Base-by-base conservation (phyloP, 495 filamentous ascomycete genomes). In the Corynascus novoguineensis region DNA sequence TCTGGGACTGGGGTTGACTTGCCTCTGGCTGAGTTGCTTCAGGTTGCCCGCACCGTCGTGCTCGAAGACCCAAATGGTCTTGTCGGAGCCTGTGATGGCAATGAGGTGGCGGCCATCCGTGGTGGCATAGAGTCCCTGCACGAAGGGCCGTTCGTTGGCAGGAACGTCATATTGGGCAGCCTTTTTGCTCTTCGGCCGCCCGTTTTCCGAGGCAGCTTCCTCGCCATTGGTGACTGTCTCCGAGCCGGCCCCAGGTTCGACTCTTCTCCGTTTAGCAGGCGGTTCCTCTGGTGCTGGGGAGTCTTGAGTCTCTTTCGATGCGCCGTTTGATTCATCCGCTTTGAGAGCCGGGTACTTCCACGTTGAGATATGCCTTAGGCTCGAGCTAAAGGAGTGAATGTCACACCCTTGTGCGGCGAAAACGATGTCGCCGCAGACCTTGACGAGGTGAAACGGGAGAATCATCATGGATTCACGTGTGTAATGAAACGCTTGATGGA, bases 1-100 rank as follows among this genome's bases (percentile, higher is more conserved):
- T 11, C 2, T n/a, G 6, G 22, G 3, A 32, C 19, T 34, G 25
- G 44, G 19, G 22, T 10, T 57, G 25, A 52, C 75, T 62, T 73
- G 88, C 89, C 92, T 83, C 67, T 83, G 76, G 69, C 85, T 96
- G 34, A 92, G 67, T 61, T 86, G 77, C 48, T 77, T 72, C 19
- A 97, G 71, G 9, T 73, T 73, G 21, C 85, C 87, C 52, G 81
- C 73, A 0, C 76, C 71, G 17, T 77, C 74, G 40, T 91, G 69
- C 57, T 83, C 74, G 61, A 97, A 87, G 1, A 97, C 90, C 62
- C 88, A 85, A 53, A 98, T 76, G 50, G 78, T 84, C 74, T 97
- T 98, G 75, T 97, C 93, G 64, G 95, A 90, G 8, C 81, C 84
- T 8, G 93, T 96, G 19, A 90, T 76, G 12, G 83, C 86, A 34